Base-by-base conservation (phyloP, 352 stramenopile genomes). In the Globisporangium perplexum region DNA sequence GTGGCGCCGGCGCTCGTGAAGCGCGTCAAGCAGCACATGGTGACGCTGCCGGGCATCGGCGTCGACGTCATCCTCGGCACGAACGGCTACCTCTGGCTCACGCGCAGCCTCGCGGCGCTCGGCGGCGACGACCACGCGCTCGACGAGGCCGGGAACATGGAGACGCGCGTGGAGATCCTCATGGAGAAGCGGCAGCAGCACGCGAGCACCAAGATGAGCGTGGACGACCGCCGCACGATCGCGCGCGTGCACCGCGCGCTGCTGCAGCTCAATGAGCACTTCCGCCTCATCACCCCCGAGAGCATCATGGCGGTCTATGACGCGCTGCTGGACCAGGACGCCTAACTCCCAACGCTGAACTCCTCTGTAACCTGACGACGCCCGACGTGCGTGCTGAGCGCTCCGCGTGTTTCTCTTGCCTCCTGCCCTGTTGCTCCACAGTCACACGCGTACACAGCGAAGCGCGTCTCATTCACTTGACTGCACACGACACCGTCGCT, bases 51-150 rank as follows among this genome's bases (percentile, higher is more conserved):
- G 22, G 62, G 44, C 17, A 74, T 88, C 57, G 80, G 81, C 15
- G 74, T 98, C 18, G 90, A 97, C 59, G 73, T 98, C 41, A 93
- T 98, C 35, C 75, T 98, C 18, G 96, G 96, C 44, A 94, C 85
- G 35, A 99, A 99, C 68, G 96, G 96, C 7, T 90, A 90, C 56
- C 88, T 98, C 60, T 99, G 96, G 95, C 93, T 99, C 59, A 87
- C 96, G 63, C 72, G 93, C 50, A 88, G 70, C 49, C 77, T 97
- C 55, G 49, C 55, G n/a, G 65, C 68, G n/a, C 55, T 88, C 12
- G 54, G 38, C 1, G 62, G 65, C 18, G 67, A 68, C 53, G 74
- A 71, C 17, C 64, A 79, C 22, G 20, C 7, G 7, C 26, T 38
- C 7, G 63, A 78, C 36, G 67, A 77, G 23, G 74, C 55, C 2